Conservation (phyloP, 495 filamentous ascomycete species). For the Aspergillus sclerotiicarbonarius region DNA sequence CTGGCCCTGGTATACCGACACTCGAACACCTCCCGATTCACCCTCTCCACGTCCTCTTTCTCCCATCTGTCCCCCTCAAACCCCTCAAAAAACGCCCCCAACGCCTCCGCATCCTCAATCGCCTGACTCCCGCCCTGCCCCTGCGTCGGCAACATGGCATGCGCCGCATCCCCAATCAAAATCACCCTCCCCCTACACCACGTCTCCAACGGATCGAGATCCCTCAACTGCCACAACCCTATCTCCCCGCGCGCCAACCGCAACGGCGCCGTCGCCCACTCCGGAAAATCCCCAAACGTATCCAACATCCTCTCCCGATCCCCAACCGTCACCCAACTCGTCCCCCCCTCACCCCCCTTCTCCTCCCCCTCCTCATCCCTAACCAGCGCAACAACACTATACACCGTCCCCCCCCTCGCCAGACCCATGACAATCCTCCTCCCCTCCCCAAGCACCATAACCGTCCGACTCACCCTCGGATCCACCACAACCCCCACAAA, state of each 20-base stretch:
- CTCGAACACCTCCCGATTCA: not conserved
- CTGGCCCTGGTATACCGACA: not conserved
- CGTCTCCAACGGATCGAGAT: constrained; percentile 36
- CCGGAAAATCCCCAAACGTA: constrained; percentile 36
- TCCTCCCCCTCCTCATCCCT: constrained; percentile 13
- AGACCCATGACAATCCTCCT: constrained; percentile 15
- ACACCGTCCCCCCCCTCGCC: constrained; percentile 8
- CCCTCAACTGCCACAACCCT: constrained; percentile 42
- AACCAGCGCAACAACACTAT: constrained; percentile 13
- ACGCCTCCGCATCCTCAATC: constrained; percentile 39
- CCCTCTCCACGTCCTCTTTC: not conserved
- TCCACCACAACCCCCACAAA: constrained; percentile 7
- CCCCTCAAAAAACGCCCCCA: constrained; percentile 27
- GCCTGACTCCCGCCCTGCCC: constrained; percentile 40
- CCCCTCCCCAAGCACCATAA: constrained; percentile 13
- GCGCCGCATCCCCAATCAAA: constrained; percentile 45
- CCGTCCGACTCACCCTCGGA: constrained; percentile 7
- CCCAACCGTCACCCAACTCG: constrained; percentile 23
- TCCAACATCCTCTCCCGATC: constrained; percentile 33
- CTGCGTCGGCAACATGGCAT: constrained; percentile 43
- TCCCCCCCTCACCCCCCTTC: not conserved
- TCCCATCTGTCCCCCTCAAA: constrained; percentile 5
- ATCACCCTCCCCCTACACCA: constrained; percentile 39
- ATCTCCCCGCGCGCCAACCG: constrained; percentile 8
- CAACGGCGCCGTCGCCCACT: constrained; percentile 28